Evolutionary conservation across 129 eudicot species (phyloP).

Genomic region (Oenanthe sinensis): DNA sequence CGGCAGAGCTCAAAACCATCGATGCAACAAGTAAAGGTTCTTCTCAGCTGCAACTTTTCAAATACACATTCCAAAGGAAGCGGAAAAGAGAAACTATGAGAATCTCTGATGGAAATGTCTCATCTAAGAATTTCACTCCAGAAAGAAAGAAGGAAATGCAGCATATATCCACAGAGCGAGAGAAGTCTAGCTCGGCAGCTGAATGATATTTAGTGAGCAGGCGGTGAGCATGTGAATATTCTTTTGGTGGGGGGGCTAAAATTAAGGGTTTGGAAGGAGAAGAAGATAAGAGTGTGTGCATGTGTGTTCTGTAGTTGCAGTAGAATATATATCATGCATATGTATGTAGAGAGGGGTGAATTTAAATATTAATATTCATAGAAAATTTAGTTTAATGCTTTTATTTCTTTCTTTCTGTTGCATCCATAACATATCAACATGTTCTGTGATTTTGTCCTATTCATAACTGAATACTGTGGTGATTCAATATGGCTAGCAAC

Average conservation of each 20-base stretch:
- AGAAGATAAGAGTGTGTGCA: too few relatives aligned
- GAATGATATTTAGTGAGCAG: constrained; percentile 53
- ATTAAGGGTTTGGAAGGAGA: too few relatives aligned
- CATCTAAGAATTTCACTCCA: constrained; percentile 10
- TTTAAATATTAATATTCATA: too few relatives aligned
- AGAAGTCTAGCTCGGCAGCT: constrained; percentile 23
- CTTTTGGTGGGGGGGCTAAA: too few relatives aligned
- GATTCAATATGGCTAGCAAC: neutral
- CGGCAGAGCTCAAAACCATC: neutral
- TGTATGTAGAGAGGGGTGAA: neutral
- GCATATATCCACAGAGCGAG: constrained; percentile 22
- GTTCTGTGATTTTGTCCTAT: neutral
- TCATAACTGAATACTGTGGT: neutral
- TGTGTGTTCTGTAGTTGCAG: too few relatives aligned
- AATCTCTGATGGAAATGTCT: constrained; percentile 22
- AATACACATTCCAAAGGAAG: constrained; percentile 80
- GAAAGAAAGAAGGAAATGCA: constrained; percentile 24
- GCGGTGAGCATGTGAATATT: neutral
- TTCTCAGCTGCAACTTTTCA: constrained; percentile 39
- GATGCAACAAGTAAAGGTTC: constrained; percentile 13
- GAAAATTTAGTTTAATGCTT: neutral
- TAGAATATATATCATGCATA: too few relatives aligned
- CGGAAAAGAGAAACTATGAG: constrained; percentile 44
- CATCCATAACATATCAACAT: neutral
- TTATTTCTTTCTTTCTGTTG: too few relatives aligned